These are phyloP conservation scores for Rhizopogon vesiculosus DNA, from an alignment of 768 basidiomycete species.

Conservation along the genomic window DNA sequence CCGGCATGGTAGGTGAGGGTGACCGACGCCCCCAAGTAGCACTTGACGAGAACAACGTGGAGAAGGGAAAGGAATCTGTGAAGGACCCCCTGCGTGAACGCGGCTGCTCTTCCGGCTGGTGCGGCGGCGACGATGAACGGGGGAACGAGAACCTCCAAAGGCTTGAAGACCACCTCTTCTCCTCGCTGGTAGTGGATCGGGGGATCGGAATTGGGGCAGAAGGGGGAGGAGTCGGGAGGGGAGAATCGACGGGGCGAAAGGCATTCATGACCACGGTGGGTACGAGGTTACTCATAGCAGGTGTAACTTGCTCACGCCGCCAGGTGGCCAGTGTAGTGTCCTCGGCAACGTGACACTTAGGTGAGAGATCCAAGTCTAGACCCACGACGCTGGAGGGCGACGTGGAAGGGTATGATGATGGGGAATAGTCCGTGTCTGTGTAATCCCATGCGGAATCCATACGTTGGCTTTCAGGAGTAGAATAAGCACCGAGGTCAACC, in stretches of 20 bases:
- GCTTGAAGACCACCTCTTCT: conserved; percentile 29
- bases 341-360: conserved; percentile 24
- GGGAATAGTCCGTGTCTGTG: conserved; percentile 40
- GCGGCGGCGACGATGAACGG: conserved; percentile 23
- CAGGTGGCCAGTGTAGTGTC: conserved; percentile 27
- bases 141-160: conserved; percentile 32
- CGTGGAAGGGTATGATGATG: conserved; percentile 43
- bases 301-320: conserved; percentile 25
- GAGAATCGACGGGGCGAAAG: conserved; percentile 8
- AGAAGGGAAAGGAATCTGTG: conserved; percentile 45
- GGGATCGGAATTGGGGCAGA: conserved; percentile 26
- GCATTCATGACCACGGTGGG: conserved; percentile 21
- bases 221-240: conserved; percentile 15
- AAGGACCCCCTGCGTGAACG: conserved; percentile 26
- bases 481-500: conserved; percentile 33
- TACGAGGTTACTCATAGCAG: conserved; percentile 18
- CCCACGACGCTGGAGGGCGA: conserved; percentile 31
- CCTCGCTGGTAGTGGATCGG: conserved; percentile 24
- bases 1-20: conserved; percentile 37
- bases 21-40: conserved; percentile 29
- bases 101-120: conserved; percentile 22
- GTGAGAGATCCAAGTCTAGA: conserved; percentile 25
- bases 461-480: conserved; percentile 42
- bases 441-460: conserved; percentile 50
- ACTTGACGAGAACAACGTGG: conserved; percentile 27